Percentiles rank a stretch among this genome's conserved stretches.
Conservation (phyloP, 768 basidiomycete species). For the Dioszegia crocea region DNA sequence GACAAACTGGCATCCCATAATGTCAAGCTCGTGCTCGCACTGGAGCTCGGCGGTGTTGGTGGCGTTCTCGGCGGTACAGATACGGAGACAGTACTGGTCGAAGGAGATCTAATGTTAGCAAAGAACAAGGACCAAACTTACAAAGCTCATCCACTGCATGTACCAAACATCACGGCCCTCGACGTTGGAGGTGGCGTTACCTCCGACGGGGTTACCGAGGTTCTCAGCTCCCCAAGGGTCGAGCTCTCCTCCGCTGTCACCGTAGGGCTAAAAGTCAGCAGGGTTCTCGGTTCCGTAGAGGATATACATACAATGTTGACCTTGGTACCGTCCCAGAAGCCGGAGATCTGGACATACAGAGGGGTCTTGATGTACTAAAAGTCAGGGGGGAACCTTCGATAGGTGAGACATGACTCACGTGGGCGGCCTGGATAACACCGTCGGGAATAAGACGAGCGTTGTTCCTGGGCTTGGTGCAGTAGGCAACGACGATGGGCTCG, state of each 20-base stretch:
- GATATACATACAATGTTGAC: conserved; percentile 49
- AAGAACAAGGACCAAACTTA: conserved; percentile 4
- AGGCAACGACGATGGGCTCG: conserved; percentile 47
- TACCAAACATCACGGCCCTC: conserved; percentile 49
- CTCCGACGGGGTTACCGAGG: conserved; percentile 51
- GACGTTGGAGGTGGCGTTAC: conserved; percentile 50
- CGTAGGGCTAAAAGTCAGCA: conserved; percentile 24
- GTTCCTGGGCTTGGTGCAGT: conserved; percentile 53
- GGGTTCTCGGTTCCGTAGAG: no score
- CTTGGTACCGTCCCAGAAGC: conserved; percentile 54
- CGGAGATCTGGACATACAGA: conserved; percentile 54
- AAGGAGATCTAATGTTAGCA: conserved; percentile 49
- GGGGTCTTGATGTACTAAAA: conserved; percentile 53
- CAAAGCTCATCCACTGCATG: conserved; percentile 53
- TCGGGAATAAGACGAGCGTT: conserved; percentile 50
- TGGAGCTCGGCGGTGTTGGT: conserved; percentile 46
- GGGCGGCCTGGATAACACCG: conserved; percentile 48
- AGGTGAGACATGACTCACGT: conserved; percentile 18
- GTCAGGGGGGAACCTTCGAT: no score
- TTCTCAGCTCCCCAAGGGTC: conserved; percentile 53
- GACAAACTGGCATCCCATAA: conserved; percentile 50
- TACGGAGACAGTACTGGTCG: conserved; percentile 54
- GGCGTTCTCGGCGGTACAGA: conserved; percentile 52
- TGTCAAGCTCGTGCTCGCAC: conserved; percentile 49
- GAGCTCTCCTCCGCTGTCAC: conserved; percentile 53